Evolutionary conservation across 2,329 filamentous ascomycete genomes (phyloP), one percentile per base, ranked within the genome.

Genomic region (Aspergillus arachidicola): DNA sequence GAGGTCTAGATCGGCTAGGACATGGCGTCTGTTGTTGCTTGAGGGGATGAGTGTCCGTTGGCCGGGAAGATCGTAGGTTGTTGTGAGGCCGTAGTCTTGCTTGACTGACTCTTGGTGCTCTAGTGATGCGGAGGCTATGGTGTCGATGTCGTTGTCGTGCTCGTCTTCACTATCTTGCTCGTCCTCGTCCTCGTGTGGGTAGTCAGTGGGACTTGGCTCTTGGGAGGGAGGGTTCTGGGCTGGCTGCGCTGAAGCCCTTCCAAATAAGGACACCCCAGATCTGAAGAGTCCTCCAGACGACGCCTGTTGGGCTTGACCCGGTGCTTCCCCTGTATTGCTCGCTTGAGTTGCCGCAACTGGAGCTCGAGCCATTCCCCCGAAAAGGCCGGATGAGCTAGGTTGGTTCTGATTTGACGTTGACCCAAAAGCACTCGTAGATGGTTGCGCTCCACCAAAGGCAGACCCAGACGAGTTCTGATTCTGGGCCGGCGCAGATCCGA

Each of bases 51-150:
- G 64, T 1, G 76, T 80, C 58, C 77, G 78, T 2, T 65, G 66
- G 4, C 78, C 76, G 1, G 78, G 78, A 3, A 80, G 71, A 19
- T 80, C 74, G 64, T 80, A 80, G 6, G 74, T 76, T 6, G 79
- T 77, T 12, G 78, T 80, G 21, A 80, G 67, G n/a, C 79, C 79
- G 59, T 75, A 73, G 59, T 80, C 74, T 66, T 79, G 76, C 64
- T 76, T 78, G 41, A 72, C 57, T 10, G 78, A 75, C 61, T 79
- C 76, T 61, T 76, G 75, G 63, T 70, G 61, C 43, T 71, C 50
- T 26, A 69, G 54, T 38, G 26, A 34, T 19, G 55, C 45, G 3
- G 68, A 55, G 2, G 60, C 57, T 26, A 66, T 48, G 7, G 63
- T 41, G 38, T 41, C 38, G 38, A n/a, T n/a, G 38, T 41, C 38